Conservation (phyloP, 805 yeast genomes). For the Monosporozyma siamensis region DNA sequence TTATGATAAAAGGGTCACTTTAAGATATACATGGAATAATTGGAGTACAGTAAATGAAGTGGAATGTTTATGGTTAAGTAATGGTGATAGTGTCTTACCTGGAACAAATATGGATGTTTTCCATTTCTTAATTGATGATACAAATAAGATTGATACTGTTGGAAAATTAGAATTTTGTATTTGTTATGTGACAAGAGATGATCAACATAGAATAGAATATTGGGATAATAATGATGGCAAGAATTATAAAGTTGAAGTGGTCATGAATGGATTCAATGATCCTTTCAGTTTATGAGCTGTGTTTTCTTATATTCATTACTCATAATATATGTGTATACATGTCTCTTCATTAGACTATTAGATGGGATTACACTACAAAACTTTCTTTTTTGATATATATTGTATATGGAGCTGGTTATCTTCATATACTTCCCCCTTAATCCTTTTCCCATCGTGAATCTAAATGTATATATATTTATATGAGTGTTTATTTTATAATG, state of each 20-base stretch:
- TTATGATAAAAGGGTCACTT: conserved; percentile 56
- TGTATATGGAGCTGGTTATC: too few species aligned
- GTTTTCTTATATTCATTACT: too few species aligned
- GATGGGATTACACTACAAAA: too few species aligned
- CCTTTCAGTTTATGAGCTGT: conserved; percentile 12
- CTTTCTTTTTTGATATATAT: too few species aligned
- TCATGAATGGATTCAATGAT: conserved; percentile 19
- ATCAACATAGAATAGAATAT: conserved; percentile 15
- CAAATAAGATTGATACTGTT: conserved; percentile 7
- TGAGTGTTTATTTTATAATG: too few species aligned
- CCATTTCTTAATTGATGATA: conserved; percentile 23
- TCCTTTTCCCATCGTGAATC: too few species aligned
- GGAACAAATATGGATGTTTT: conserved; percentile 28
- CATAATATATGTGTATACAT: too few species aligned
- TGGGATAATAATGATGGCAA: conserved; percentile 28
- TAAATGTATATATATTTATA: too few species aligned
- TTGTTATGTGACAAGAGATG: conserved; percentile 22
- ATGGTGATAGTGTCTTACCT: conserved; percentile 23
- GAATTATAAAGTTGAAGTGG: conserved; percentile 22
- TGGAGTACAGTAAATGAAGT: conserved; percentile 55
- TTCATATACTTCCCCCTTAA: too few species aligned
- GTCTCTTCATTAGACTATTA: too few species aligned
- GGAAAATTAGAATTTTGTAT: conserved; percentile 23
- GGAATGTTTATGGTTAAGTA: conserved; percentile 25
- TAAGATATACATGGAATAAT: conserved; percentile 66